Evolutionary conservation across 2,329 filamentous ascomycete genomes (phyloP).

Genomic region (Leptographium wingfieldii): DNA sequence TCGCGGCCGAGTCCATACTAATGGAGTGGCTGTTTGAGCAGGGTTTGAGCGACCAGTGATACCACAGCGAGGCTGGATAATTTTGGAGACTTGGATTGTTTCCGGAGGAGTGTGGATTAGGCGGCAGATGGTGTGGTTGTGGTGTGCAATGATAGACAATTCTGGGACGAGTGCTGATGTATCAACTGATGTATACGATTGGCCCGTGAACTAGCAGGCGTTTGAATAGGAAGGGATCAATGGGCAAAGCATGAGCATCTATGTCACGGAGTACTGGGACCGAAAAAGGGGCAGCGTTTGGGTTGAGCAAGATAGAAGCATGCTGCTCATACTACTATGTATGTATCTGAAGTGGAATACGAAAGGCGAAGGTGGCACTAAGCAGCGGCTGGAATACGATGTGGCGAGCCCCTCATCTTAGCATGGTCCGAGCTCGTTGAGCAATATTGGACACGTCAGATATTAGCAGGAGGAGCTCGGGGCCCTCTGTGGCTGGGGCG

Average conservation of each 20-base stretch:
- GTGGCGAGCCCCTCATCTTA: too few relatives aligned
- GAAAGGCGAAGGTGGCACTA: not conserved
- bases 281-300: not conserved
- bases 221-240: not conserved
- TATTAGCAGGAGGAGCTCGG: too few relatives aligned
- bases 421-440: too few relatives aligned
- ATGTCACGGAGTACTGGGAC: not conserved
- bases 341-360: not conserved
- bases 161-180: not conserved
- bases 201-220: not conserved
- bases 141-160: not conserved
- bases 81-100: not conserved
- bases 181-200: not conserved
- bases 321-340: not conserved
- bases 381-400: too few relatives aligned
- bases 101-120: not conserved
- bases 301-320: not conserved
- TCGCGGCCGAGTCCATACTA: slow-evolving; percentile 10
- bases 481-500: too few relatives aligned
- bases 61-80: not conserved
- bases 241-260: not conserved
- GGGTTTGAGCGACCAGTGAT: not conserved
- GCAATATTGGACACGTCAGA: too few relatives aligned
- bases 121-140: not conserved
- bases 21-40: not conserved